Conservation (phyloP, 768 basidiomycete genomes). For the Lactifluus pinguis region DNA sequence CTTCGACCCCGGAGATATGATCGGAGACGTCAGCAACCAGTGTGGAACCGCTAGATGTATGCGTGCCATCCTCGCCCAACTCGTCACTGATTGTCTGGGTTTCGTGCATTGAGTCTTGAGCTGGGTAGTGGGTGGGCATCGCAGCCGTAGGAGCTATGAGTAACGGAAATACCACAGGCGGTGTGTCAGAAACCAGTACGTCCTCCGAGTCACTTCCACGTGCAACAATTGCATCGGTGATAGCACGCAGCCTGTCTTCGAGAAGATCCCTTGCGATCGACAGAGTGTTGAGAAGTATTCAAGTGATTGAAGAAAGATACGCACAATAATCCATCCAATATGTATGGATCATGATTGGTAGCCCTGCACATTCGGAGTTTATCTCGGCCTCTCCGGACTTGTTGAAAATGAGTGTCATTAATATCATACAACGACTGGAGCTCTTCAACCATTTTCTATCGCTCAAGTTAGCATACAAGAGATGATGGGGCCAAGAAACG, state of each 20-base stretch:
- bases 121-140: neutral
- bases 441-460: neutral
- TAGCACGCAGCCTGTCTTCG: conserved; percentile 31
- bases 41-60: conserved; percentile 4
- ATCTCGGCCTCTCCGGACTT: conserved; percentile 5
- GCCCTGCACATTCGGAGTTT: conserved; percentile 3
- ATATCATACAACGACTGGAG: conserved; percentile 5
- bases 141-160: neutral
- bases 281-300: neutral
- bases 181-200: neutral
- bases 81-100: conserved; percentile 2
- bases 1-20: neutral
- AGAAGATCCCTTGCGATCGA: conserved; percentile 23
- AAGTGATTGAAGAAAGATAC: neutral
- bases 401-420: neutral
- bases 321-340: conserved; percentile 1
- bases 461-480: neutral
- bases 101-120: neutral
- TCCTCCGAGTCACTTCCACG: neutral
- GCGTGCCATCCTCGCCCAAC: neutral
- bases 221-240: conserved; percentile 29
- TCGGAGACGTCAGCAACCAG: conserved; percentile 1
- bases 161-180: neutral
- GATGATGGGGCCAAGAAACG: neutral
- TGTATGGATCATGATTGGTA: conserved; percentile 1